phyloP scores from a whole-genome alignment of 1,284 basidiomycete genomes.

The Malassezia globosa region DNA sequence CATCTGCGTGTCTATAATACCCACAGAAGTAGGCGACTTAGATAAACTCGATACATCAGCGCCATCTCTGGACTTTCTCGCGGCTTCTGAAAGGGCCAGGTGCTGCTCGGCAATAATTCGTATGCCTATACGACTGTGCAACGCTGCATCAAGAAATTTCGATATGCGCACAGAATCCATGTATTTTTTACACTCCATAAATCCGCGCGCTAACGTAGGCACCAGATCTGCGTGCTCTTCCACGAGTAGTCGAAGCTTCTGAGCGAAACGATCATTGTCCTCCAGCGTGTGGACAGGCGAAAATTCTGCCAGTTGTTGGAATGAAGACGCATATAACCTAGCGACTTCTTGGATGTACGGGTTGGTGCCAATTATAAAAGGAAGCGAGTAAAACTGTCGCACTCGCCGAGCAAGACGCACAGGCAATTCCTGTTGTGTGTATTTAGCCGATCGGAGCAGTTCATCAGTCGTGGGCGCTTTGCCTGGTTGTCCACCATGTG shows the following conservation, averaged over 20 bases:
- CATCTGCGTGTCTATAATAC: slow-evolving; percentile 37
- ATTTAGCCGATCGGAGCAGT: slow-evolving; percentile 34
- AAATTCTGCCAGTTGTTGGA: slow-evolving; percentile 61
- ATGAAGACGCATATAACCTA: slow-evolving; percentile 63
- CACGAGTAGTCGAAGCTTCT: slow-evolving; percentile 61
- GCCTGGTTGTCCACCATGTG: slow-evolving; percentile 31
- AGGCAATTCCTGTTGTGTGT: slow-evolving; percentile 40
- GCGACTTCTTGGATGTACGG: slow-evolving; percentile 69
- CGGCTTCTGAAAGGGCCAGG: slow-evolving; percentile 55
- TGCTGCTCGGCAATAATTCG: slow-evolving; percentile 86
- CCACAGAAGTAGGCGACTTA: slow-evolving; percentile 26
- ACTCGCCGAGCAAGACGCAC: slow-evolving; percentile 43
- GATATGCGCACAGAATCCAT: slow-evolving; percentile 66
- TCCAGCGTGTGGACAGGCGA: slow-evolving; percentile 57
- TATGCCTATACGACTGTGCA: slow-evolving; percentile 73
- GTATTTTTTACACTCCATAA: slow-evolving; percentile 73
- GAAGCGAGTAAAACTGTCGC: slow-evolving; percentile 41
- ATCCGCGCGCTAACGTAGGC: slow-evolving; percentile 76
- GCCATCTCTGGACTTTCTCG: slow-evolving; percentile 7
- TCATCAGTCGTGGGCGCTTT: slow-evolving; percentile 28
- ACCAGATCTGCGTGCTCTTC: slow-evolving; percentile 73
- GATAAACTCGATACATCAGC: background rate
- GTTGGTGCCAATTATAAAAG: slow-evolving; percentile 71
- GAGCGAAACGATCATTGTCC: slow-evolving; percentile 62
- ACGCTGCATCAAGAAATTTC: slow-evolving; percentile 69